These are phyloP conservation scores for Sporisorium sorghi DNA, from an alignment of 1,284 basidiomycete genomes.

Conservation along the genomic window DNA sequence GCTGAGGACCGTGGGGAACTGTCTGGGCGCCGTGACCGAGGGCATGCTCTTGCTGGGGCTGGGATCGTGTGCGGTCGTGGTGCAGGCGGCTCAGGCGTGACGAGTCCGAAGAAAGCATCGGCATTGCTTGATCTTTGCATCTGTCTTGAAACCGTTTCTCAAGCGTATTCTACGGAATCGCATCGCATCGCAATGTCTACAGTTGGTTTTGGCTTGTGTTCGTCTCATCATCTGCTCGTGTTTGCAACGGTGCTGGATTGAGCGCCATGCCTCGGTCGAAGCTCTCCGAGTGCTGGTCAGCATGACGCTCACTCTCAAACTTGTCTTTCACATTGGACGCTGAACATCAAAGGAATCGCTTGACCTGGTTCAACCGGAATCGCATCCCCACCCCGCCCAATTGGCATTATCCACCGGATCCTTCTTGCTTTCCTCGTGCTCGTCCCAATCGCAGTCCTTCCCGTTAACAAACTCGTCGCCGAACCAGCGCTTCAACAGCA, in stretches of 20 bases:
- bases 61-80: slow-evolving; percentile 14
- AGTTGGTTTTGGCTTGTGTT: too few relatives aligned
- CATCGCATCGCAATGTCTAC: slow-evolving; percentile 1
- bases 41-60: slow-evolving; percentile 22
- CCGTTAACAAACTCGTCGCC: slow-evolving; percentile 62
- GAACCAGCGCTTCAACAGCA: slow-evolving; percentile 57
- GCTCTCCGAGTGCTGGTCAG: too few relatives aligned
- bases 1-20: slow-evolving; percentile 30
- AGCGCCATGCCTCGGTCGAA: neutral
- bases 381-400: slow-evolving; percentile 67
- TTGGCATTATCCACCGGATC: slow-evolving; percentile 37
- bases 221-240: neutral
- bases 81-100: slow-evolving; percentile 33
- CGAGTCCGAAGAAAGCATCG: too few relatives aligned
- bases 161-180: neutral
- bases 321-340: neutral
- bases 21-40: slow-evolving; percentile 43
- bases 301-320: too few relatives aligned
- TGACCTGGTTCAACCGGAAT: slow-evolving; percentile 37
- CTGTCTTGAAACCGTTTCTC: neutral
- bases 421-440: neutral
- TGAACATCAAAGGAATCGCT: neutral
- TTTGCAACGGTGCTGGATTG: neutral
- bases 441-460: slow-evolving; percentile 33
- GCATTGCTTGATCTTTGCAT: too few relatives aligned